These are phyloP conservation scores for Yarrowia bubula DNA, from an alignment of 805 yeast species.

Conservation along the genomic window DNA sequence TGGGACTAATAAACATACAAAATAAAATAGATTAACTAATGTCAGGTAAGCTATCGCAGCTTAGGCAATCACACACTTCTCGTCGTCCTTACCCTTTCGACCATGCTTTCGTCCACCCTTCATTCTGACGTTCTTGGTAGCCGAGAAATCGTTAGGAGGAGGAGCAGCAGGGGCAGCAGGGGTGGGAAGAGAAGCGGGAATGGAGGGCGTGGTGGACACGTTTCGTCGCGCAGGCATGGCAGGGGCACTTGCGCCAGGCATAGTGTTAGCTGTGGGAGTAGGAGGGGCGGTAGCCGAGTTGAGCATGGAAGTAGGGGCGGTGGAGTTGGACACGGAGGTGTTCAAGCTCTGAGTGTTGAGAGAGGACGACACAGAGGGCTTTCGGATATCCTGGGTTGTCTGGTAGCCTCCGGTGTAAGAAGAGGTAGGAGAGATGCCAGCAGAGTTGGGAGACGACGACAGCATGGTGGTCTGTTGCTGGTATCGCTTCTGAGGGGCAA, in stretches of 20 bases:
- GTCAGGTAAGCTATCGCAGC: too few species aligned
- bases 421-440: slow-evolving; percentile 5
- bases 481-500: slow-evolving; percentile 12
- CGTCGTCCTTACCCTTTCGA: slow-evolving; percentile 25
- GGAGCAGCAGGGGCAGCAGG: background rate
- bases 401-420: slow-evolving; percentile 9
- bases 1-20: too few species aligned
- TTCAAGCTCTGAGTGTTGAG: background rate
- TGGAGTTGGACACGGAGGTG: background rate
- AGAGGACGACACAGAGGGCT: background rate
- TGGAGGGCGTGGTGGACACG: slow-evolving; percentile 3
- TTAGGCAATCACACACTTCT: slow-evolving; percentile 9
- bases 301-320: slow-evolving; percentile 1
- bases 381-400: slow-evolving; percentile 23
- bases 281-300: background rate
- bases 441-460: background rate
- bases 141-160: background rate
- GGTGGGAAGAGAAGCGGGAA: background rate
- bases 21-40: background rate
- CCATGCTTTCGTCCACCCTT: slow-evolving; percentile 15
- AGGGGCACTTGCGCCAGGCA: background rate
- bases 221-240: background rate
- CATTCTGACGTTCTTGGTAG: background rate
- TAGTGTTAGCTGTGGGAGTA: background rate
- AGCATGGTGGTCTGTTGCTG: background rate